Conservation (phyloP, 2,329 filamentous ascomycete genomes). For the Trichoderma sp. region DNA sequence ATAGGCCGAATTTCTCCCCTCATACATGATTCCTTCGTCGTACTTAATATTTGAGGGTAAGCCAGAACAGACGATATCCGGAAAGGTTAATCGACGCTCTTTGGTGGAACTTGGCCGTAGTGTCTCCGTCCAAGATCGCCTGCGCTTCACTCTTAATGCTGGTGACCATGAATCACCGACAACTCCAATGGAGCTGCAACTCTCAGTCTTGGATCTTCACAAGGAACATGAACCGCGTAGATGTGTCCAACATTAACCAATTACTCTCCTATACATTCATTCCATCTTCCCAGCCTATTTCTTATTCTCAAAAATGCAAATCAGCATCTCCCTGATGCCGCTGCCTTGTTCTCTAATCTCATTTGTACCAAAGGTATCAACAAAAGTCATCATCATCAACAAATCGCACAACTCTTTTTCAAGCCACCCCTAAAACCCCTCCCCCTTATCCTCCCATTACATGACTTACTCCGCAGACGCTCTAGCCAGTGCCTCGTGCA, state of each 20-base stretch:
- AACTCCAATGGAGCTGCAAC: not conserved
- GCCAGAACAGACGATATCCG: slow-evolving; percentile 21
- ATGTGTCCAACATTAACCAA: not conserved
- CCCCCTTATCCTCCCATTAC: not conserved
- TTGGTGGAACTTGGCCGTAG: not conserved
- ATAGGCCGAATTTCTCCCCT: slow-evolving; percentile 15
- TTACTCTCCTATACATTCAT: not conserved
- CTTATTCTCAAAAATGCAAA: not conserved
- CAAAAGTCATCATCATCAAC: not conserved
- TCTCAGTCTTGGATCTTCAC: not conserved
- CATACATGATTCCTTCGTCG: slow-evolving; percentile 25
- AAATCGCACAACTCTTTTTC: not conserved
- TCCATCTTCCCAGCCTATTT: not conserved
- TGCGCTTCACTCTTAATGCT: not conserved
- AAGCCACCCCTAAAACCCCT: not conserved
- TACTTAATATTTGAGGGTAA: slow-evolving; percentile 23
- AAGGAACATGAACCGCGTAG: not conserved
- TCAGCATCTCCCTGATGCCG: not conserved
- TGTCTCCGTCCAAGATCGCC: not conserved
- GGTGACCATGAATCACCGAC: not conserved
- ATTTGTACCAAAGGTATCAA: slow-evolving; percentile 13
- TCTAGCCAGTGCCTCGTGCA: slow-evolving; percentile 84
- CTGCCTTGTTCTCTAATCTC: not conserved
- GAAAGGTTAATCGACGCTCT: slow-evolving; percentile 21
- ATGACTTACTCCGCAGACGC: slow-evolving; percentile 64